Percentiles rank a stretch among this genome's conserved stretches.
phyloP scores from a whole-genome alignment of 108 stramenopile genomes.

The Skeletonema marinoi region DNA sequence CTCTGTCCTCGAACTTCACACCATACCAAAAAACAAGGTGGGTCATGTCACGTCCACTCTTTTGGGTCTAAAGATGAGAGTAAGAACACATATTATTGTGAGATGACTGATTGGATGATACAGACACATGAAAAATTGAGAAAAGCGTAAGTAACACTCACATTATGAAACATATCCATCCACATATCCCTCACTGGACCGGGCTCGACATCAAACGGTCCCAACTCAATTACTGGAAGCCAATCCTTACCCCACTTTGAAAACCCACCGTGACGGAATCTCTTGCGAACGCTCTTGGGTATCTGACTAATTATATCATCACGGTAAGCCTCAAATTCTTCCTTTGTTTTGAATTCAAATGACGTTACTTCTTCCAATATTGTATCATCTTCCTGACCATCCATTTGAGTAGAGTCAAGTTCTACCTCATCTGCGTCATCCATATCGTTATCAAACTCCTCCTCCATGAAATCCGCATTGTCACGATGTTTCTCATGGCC shows the following conservation, averaged over 20 bases:
- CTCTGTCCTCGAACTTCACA: slow-evolving; percentile 41
- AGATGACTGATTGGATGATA: not conserved
- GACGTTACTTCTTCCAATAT: not conserved
- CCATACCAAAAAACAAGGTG: slow-evolving; percentile 62
- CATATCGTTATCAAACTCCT: slow-evolving; percentile 9
- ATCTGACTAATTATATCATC: slow-evolving; percentile 51
- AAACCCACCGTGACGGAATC: slow-evolving; percentile 74
- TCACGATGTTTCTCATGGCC: slow-evolving; percentile 12
- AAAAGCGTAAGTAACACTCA: slow-evolving; percentile 29
- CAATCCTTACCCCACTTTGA: slow-evolving; percentile 66
- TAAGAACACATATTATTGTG: not conserved
- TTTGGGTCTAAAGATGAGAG: slow-evolving; percentile 37
- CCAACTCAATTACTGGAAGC: slow-evolving; percentile 65
- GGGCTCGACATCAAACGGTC: slow-evolving; percentile 73
- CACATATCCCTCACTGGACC: slow-evolving; percentile 67
- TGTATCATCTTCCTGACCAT: slow-evolving; percentile 8
- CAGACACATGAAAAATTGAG: not conserved
- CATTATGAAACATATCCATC: slow-evolving; percentile 79
- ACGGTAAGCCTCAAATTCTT: slow-evolving; percentile 38
- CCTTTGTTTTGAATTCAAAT: slow-evolving; percentile 34
- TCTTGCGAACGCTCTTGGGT: slow-evolving; percentile 49
- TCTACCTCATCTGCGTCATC: not conserved
- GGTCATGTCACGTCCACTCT: slow-evolving; percentile 49
- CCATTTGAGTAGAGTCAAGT: slow-evolving; percentile 7
- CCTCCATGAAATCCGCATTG: not conserved